A percentile compares a stretch with the other conserved stretches of the same genome.
phyloP scores from a whole-genome alignment of 306 rosid species.

The Vigna trinervia region DNA sequence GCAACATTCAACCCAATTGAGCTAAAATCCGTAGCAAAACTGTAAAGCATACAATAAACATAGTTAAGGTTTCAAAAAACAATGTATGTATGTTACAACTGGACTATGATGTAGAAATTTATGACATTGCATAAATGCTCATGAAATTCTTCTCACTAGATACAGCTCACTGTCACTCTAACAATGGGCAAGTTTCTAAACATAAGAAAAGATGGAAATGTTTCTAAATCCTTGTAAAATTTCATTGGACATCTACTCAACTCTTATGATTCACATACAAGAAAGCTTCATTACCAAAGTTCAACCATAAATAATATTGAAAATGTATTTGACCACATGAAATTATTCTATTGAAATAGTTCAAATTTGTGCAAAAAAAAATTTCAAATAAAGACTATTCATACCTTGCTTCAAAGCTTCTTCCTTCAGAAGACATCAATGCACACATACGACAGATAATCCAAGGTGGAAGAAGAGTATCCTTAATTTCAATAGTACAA shows the following conservation, averaged over 20 bases:
- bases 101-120: not conserved
- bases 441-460: slow-evolving; percentile 64
- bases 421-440: slow-evolving; percentile 71
- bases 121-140: slow-evolving; percentile 11
- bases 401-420: slow-evolving; percentile 94
- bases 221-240: not conserved
- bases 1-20: slow-evolving; percentile 80
- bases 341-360: slow-evolving; percentile 19
- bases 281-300: slow-evolving; percentile 28
- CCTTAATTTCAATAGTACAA: slow-evolving; percentile 80
- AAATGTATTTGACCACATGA: not conserved
- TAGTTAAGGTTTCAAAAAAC: slow-evolving; percentile 36
- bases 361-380: slow-evolving; percentile 20
- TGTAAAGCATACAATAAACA: slow-evolving; percentile 47
- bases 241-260: not conserved
- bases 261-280: not conserved
- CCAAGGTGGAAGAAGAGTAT: slow-evolving; percentile 90
- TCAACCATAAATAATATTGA: slow-evolving; percentile 8
- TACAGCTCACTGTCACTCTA: slow-evolving; percentile 6
- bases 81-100: not conserved
- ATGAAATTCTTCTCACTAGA: slow-evolving; percentile 21
- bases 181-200: slow-evolving; percentile 1
- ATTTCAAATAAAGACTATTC: slow-evolving; percentile 32
- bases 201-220: not conserved
- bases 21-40: slow-evolving; percentile 68